Evolutionary conservation across 148 eudicot genomes (phyloP).

Genomic region (Rhododendron griersonianum): DNA sequence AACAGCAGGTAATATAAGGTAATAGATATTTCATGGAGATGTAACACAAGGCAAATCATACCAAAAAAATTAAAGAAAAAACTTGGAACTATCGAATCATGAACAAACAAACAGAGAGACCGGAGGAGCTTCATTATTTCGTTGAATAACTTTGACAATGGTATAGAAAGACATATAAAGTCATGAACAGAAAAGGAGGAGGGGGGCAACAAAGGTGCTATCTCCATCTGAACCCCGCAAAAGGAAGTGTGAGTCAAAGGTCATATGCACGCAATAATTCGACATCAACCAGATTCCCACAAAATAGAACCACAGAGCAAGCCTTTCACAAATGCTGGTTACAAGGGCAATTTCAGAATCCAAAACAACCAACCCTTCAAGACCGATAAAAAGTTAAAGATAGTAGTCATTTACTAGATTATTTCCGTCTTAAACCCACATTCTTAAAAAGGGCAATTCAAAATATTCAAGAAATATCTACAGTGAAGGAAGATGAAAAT

Average conservation of each 20-base stretch:
- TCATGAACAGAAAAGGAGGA: neutral
- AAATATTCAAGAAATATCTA: neutral
- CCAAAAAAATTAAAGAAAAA: neutral
- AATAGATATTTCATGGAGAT: neutral
- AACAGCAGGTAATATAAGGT: neutral
- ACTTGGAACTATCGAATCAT: neutral
- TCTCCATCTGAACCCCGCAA: neutral
- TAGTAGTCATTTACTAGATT: neutral
- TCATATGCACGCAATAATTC: neutral
- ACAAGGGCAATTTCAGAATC: neutral
- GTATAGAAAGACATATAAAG: neutral
- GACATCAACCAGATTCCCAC: neutral
- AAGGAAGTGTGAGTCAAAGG: neutral
- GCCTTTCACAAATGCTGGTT: neutral
- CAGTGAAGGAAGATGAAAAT: neutral
- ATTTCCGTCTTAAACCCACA: neutral
- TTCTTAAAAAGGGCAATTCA: neutral
- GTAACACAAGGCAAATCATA: neutral
- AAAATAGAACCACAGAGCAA: neutral
- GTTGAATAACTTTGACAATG: neutral
- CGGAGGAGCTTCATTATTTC: neutral
- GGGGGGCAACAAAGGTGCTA: neutral
- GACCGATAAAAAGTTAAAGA: neutral
- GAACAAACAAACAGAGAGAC: neutral
- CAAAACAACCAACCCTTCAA: neutral